Evolutionary conservation across 495 filamentous ascomycete genomes (phyloP).

Genomic region (Viridothelium virens): DNA sequence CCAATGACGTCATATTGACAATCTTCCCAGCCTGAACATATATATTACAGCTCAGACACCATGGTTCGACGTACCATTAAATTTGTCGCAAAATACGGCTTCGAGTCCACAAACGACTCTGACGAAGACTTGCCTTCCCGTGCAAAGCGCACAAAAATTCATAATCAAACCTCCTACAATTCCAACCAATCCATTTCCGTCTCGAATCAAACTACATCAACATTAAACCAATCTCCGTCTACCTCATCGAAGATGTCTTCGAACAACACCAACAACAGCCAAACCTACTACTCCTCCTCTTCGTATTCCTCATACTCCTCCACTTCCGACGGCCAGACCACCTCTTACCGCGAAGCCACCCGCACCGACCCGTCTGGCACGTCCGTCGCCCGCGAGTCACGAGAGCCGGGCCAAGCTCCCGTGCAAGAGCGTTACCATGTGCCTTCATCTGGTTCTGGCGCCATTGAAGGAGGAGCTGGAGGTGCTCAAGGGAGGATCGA

Average conservation of each 20-base stretch:
- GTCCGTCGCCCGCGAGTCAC: neutral
- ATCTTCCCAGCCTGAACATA: neutral
- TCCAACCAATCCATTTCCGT: neutral
- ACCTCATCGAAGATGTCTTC: neutral
- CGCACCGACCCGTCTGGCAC: conserved; percentile 4
- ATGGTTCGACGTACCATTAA: too few relatives aligned
- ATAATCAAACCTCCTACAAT: neutral
- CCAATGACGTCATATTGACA: conserved; percentile 2
- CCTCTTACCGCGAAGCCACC: neutral
- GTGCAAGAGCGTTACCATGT: neutral
- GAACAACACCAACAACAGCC: conserved; percentile 1
- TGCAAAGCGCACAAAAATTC: neutral
- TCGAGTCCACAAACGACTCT: too few relatives aligned
- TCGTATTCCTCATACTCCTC: conserved; percentile 3
- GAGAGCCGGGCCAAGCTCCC: neutral
- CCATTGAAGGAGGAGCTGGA: conserved; percentile 7
- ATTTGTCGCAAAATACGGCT: too few relatives aligned
- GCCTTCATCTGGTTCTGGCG: neutral
- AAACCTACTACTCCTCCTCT: conserved; percentile 4
- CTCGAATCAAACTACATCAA: too few relatives aligned
- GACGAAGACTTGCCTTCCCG: too few relatives aligned
- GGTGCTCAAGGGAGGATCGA: neutral
- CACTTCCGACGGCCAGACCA: conserved; percentile 4
- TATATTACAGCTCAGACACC: neutral
- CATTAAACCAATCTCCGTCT: neutral